These are phyloP conservation scores for Osmanthus fragrans DNA, from an alignment of 257 asterid species.

Conservation along the genomic window DNA sequence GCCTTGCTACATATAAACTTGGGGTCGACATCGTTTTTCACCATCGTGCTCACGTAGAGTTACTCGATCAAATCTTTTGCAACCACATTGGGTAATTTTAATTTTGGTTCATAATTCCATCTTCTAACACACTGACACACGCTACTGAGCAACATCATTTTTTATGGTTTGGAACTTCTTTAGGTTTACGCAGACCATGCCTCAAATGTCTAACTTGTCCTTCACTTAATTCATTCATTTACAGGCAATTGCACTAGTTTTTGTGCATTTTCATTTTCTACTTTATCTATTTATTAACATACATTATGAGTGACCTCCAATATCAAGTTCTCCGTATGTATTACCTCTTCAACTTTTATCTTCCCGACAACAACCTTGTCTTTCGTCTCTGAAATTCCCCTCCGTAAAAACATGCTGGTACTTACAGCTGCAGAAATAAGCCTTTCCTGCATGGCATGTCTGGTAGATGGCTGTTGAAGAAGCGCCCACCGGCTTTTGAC, in stretches of 20 bases:
- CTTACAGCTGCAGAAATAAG: constrained; percentile 86
- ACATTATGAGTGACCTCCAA: not conserved
- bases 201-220: not conserved
- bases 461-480: constrained; percentile 84
- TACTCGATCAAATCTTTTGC: not conserved
- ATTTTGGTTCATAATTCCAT: not conserved
- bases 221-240: not conserved
- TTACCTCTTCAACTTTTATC: constrained; percentile 89
- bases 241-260: not conserved
- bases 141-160: not conserved
- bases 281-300: not conserved
- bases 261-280: not conserved
- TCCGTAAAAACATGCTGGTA: constrained; percentile 78
- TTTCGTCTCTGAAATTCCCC: constrained; percentile 83
- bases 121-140: not conserved
- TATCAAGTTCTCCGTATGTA: not conserved
- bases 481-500: constrained; percentile 87
- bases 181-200: not conserved
- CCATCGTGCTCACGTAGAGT: not conserved
- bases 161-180: not conserved
- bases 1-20: not conserved
- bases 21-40: not conserved
- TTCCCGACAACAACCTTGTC: constrained; percentile 86
- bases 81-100: not conserved
- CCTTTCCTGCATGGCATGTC: constrained; percentile 86